Conservation (phyloP, 2,329 filamentous ascomycete species). For the Phyllosticta citribraziliensis region DNA sequence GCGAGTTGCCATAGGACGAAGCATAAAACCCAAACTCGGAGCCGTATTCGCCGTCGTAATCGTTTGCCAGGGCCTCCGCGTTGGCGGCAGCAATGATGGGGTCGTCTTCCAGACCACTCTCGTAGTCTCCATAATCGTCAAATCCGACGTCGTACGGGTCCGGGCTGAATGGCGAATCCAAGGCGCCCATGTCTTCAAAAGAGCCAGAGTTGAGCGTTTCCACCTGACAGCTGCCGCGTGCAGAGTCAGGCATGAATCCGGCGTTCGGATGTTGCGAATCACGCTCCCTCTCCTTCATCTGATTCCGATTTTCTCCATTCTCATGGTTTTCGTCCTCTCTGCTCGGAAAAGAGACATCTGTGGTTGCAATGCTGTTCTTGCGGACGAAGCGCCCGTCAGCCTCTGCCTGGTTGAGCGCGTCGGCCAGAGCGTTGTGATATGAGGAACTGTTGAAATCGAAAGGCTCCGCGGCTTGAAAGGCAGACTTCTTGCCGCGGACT, state of each 20-base stretch:
- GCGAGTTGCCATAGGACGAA: slow-evolving; percentile 37
- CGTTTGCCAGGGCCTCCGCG: slow-evolving; percentile 82
- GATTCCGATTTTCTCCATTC: slow-evolving; percentile 19
- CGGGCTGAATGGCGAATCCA: slow-evolving; percentile 43
- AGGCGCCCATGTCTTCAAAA: slow-evolving; percentile 21
- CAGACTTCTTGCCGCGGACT: slow-evolving; percentile 17
- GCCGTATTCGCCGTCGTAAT: slow-evolving; percentile 89
- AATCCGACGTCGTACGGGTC: slow-evolving; percentile 38
- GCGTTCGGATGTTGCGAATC: slow-evolving; percentile 23
- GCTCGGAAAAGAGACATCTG: slow-evolving; percentile 18
- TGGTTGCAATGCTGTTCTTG: slow-evolving; percentile 37
- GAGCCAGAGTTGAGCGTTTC: slow-evolving; percentile 13
- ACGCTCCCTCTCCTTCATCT: background rate
- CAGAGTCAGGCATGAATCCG: slow-evolving; percentile 41
- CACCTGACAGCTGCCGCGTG: slow-evolving; percentile 33
- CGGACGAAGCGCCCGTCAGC: slow-evolving; percentile 66
- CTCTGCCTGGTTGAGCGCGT: slow-evolving; percentile 68
- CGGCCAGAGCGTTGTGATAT: slow-evolving; percentile 72
- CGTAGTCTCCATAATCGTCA: slow-evolving; percentile 43
- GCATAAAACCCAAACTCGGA: slow-evolving; percentile 97
- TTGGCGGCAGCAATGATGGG: slow-evolving; percentile 92
- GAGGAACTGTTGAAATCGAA: slow-evolving; percentile 44
- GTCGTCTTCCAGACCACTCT: slow-evolving; percentile 52
- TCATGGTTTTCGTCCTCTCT: slow-evolving; percentile 15
- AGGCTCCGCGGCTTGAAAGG: slow-evolving; percentile 23